Percentiles rank a stretch among this genome's conserved stretches.
Evolutionary conservation across 1,284 basidiomycete genomes (phyloP).

Genomic region (Nidula niveotomentosa): DNA sequence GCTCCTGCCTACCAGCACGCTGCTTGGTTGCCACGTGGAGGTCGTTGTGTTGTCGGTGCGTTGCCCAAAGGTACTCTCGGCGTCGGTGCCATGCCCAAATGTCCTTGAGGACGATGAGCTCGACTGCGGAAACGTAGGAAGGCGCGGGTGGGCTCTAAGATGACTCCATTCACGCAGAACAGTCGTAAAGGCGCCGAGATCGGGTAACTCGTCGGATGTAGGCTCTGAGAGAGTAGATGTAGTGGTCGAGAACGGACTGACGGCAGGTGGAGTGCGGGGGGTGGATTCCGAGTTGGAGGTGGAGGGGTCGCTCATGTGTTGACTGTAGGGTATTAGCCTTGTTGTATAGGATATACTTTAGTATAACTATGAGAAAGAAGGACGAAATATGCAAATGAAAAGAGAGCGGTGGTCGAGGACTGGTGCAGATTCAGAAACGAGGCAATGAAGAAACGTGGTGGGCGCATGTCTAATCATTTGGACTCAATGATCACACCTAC

Average conservation of each 20-base stretch:
- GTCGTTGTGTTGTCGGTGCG: too few species aligned
- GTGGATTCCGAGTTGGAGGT: neutral
- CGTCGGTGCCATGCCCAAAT: slow-evolving; percentile 3
- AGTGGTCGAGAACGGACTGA: slow-evolving; percentile 50
- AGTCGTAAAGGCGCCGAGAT: slow-evolving; percentile 71
- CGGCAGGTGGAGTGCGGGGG: slow-evolving; percentile 17
- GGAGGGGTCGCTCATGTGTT: too few species aligned
- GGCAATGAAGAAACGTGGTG: too few species aligned
- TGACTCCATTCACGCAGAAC: slow-evolving; percentile 69
- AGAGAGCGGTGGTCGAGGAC: too few species aligned
- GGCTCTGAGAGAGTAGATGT: slow-evolving; percentile 47
- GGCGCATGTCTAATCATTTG: too few species aligned
- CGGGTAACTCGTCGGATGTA: slow-evolving; percentile 76
- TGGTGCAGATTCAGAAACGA: too few species aligned
- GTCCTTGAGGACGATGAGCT: slow-evolving; percentile 25
- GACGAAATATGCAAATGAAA: too few species aligned
- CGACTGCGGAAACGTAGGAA: slow-evolving; percentile 27
- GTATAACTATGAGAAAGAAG: too few species aligned
- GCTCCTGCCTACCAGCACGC: neutral
- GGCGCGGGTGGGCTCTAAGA: slow-evolving; percentile 43
- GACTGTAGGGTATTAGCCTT: too few species aligned
- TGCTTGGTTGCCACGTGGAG: neutral
- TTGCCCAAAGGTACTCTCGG: slow-evolving; percentile 17
- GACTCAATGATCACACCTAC: too few species aligned
- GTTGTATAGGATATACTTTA: too few species aligned